Evolutionary conservation across 1,284 basidiomycete genomes (phyloP).

Genomic region (Ganoderma boninense): DNA sequence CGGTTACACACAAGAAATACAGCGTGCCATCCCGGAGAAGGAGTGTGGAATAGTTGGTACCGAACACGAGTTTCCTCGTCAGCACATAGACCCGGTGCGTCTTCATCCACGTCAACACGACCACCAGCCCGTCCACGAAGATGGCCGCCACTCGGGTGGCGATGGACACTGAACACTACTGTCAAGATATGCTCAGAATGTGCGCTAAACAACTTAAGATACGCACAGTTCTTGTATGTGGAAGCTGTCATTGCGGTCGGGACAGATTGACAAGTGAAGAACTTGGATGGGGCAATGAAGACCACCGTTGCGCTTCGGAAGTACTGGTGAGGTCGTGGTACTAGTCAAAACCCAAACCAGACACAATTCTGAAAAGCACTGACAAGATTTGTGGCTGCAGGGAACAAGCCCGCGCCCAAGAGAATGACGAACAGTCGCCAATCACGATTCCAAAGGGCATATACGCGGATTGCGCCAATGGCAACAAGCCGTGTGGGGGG

Average conservation of each 20-base stretch:
- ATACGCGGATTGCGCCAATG: conserved; percentile 29
- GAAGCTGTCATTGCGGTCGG: conserved; percentile 20
- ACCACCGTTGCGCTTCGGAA: conserved; percentile 23
- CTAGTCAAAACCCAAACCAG: not conserved
- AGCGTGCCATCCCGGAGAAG: conserved; percentile 29
- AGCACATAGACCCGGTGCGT: conserved; percentile 25
- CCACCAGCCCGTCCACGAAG: conserved; percentile 30
- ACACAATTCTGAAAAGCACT: not conserved
- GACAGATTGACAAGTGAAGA: conserved; percentile 27
- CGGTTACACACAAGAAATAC: conserved; percentile 24
- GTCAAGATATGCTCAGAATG: not conserved
- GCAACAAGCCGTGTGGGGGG: conserved; percentile 6
- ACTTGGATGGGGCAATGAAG: conserved; percentile 18
- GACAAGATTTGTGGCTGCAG: conserved; percentile 28
- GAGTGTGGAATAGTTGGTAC: conserved; percentile 20
- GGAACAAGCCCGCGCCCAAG: conserved; percentile 25
- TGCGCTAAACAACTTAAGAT: not conserved
- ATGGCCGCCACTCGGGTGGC: conserved; percentile 28
- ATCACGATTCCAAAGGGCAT: conserved; percentile 30
- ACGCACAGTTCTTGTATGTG: conserved; percentile 22
- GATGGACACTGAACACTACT: conserved; percentile 19
- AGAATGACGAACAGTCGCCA: conserved; percentile 19
- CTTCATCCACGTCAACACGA: conserved; percentile 31
- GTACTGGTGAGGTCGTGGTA: conserved; percentile 8
- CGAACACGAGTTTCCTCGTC: conserved; percentile 11